phyloP scores from a whole-genome alignment of 768 basidiomycete species.

The Rhodotorula toruloides region DNA sequence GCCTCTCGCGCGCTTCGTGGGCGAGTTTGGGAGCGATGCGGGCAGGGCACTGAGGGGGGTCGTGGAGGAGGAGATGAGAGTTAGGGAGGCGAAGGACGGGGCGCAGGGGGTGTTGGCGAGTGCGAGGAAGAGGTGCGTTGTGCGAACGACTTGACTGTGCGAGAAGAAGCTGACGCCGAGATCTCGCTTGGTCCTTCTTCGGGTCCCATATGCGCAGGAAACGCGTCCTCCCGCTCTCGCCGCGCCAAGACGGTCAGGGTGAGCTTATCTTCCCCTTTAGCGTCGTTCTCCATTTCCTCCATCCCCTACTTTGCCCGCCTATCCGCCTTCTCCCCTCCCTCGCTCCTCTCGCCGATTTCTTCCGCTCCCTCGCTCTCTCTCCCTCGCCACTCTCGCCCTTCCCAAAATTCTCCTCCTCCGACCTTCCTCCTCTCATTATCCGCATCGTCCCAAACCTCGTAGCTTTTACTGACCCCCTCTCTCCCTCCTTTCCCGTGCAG shows the following conservation, averaged over 20 bases:
- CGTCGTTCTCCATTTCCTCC: background rate
- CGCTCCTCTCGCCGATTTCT: background rate
- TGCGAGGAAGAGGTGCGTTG: conserved; percentile 17
- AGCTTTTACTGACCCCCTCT: background rate
- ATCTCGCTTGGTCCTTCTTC: no score
- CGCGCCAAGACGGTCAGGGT: conserved; percentile 54
- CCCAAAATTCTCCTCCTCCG: background rate
- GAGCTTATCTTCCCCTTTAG: conserved; percentile 61
- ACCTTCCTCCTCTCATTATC: background rate
- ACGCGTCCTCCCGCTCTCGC: conserved; percentile 52
- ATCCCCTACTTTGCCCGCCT: background rate
- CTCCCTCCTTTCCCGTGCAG: background rate
- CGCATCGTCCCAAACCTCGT: background rate
- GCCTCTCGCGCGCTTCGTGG: conserved; percentile 8
- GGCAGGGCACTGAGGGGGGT: conserved; percentile 1
- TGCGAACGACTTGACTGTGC: no score
- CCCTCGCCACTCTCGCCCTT: background rate
- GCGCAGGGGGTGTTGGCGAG: no score
- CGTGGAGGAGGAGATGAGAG: conserved; percentile 19
- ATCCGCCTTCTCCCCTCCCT: no score
- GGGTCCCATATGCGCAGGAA: background rate
- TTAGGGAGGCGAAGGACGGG: conserved; percentile 9
- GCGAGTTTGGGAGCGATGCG: conserved; percentile 6
- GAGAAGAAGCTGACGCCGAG: background rate
- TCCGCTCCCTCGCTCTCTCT: background rate